Conservation (phyloP, 768 basidiomycete species). For the Boletus bicolor region DNA sequence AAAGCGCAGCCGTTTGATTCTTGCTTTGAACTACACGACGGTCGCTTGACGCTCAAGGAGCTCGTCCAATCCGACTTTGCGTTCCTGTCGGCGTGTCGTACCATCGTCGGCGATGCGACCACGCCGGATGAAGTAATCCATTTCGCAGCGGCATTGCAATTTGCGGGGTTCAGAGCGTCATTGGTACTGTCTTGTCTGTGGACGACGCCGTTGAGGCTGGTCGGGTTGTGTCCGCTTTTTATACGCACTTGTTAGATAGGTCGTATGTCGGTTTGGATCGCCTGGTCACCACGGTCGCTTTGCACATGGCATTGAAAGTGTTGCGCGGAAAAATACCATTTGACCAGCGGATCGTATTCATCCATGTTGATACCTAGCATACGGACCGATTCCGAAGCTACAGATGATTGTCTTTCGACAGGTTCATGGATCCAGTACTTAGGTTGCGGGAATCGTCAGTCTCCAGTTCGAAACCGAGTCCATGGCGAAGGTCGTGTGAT, state of each 20-base stretch:
- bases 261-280: neutral
- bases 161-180: constrained; percentile 22
- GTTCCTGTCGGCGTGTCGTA: constrained; percentile 28
- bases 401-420: neutral
- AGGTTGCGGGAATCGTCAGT: no score
- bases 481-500: neutral
- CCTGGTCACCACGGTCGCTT: neutral
- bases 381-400: neutral
- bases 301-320: neutral
- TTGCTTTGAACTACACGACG: constrained; percentile 7
- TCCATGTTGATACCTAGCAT: neutral
- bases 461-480: neutral
- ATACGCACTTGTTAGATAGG: constrained; percentile 3
- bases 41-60: constrained; percentile 2
- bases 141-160: constrained; percentile 13
- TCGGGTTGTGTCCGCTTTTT: constrained; percentile 5
- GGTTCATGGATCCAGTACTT: no score
- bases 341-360: constrained; percentile 5
- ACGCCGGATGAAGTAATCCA: constrained; percentile 22
- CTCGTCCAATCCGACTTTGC: constrained; percentile 5
- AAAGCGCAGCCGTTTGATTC: constrained; percentile 11
- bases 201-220: constrained; percentile 6
- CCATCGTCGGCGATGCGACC: constrained; percentile 16
- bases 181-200: constrained; percentile 27
- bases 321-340: constrained; percentile 4